Conservation (phyloP, 2,329 filamentous ascomycete genomes). For the Xylaria sp. region DNA sequence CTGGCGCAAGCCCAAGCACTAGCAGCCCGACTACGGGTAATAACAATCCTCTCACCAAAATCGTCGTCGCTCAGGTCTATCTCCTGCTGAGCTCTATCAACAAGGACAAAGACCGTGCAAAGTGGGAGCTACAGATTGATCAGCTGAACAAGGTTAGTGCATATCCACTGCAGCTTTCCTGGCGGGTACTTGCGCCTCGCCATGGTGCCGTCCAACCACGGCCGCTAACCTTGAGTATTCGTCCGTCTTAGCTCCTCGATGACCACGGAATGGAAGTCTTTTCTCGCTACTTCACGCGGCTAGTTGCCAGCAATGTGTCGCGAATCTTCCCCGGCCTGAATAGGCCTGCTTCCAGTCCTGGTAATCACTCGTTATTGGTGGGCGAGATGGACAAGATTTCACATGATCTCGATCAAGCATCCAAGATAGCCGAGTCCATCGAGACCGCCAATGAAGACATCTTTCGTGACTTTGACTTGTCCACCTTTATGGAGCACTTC, state of each 20-base stretch:
- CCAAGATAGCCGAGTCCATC: slow-evolving; percentile 91
- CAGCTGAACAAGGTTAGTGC: slow-evolving; percentile 84
- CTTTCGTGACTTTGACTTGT: slow-evolving; percentile 95
- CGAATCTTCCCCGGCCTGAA: slow-evolving; percentile 86
- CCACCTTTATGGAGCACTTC: slow-evolving; percentile 94
- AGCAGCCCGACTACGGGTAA: slow-evolving; percentile 62
- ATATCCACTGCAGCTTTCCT: neutral
- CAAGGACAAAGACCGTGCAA: slow-evolving; percentile 86
- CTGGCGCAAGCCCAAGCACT: slow-evolving; percentile 65
- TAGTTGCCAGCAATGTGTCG: slow-evolving; percentile 87
- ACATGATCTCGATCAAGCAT: slow-evolving; percentile 79
- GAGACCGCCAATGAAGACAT: slow-evolving; percentile 90
- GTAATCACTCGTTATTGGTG: slow-evolving; percentile 82
- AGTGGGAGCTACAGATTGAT: slow-evolving; percentile 91
- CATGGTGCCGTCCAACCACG: neutral
- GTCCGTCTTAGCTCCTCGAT: slow-evolving; percentile 76
- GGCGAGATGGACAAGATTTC: slow-evolving; percentile 87
- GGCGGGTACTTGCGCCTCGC: neutral
- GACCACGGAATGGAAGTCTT: slow-evolving; percentile 99
- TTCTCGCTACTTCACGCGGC: slow-evolving; percentile 90
- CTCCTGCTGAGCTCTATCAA: slow-evolving; percentile 93
- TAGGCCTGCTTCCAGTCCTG: slow-evolving; percentile 74
- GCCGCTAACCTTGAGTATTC: neutral
- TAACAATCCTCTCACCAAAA: slow-evolving; percentile 77
- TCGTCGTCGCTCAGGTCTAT: slow-evolving; percentile 94